Conservation (phyloP, 164 flowering plant genomes). For the Amborella trichopoda region DNA sequence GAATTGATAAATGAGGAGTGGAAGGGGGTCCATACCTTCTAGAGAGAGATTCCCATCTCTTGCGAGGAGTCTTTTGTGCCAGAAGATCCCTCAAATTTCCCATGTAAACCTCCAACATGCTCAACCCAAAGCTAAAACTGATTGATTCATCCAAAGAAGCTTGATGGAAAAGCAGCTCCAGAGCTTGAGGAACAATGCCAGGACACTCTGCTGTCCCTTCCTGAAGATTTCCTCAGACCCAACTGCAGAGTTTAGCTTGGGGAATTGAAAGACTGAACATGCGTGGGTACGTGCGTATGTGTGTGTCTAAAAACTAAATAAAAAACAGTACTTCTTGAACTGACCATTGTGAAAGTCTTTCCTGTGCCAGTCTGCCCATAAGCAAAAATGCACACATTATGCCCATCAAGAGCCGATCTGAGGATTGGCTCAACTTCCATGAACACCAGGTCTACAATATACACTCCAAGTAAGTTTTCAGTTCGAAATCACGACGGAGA, state of each 20-base stretch:
- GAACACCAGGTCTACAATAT: slow-evolving; percentile 45
- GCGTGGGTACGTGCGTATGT: no score
- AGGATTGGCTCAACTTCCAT: slow-evolving; percentile 51
- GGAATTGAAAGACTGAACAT: no score
- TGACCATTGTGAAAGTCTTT: slow-evolving; percentile 66
- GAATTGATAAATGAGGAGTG: no score
- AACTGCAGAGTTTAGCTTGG: slow-evolving; percentile 2
- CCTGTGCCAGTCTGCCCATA: slow-evolving; percentile 71
- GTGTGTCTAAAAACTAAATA: neutral
- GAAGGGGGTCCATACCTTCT: no score
- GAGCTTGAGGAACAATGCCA: slow-evolving; percentile 45
- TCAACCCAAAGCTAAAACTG: slow-evolving; percentile 32
- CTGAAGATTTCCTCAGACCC: slow-evolving; percentile 13
- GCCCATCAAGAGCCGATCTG: slow-evolving; percentile 56
- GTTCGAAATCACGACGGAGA: no score
- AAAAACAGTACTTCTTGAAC: slow-evolving; percentile 2
- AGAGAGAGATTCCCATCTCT: neutral
- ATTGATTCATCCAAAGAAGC: slow-evolving; percentile 27
- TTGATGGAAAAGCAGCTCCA: slow-evolving; percentile 40
- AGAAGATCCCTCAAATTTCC: slow-evolving; percentile 56
- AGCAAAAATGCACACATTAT: slow-evolving; percentile 62
- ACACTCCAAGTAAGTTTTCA: neutral
- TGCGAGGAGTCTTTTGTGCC: slow-evolving; percentile 7
- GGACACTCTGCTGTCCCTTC: slow-evolving; percentile 45
- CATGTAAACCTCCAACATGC: slow-evolving; percentile 66